Conservation (phyloP, 2,329 filamentous ascomycete genomes). For the Amphichorda felina region DNA sequence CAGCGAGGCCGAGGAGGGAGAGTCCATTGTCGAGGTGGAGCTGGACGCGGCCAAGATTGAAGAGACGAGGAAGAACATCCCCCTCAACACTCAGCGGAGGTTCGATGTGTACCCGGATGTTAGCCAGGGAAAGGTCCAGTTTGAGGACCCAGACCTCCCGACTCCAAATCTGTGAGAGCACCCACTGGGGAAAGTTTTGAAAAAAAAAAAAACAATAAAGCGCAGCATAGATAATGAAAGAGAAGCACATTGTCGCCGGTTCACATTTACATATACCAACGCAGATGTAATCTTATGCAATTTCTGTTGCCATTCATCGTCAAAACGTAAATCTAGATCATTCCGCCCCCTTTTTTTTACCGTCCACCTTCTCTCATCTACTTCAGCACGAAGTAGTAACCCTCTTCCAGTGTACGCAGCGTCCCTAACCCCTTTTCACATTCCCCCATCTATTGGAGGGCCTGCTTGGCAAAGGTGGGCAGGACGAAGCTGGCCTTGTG, state of each 20-base stretch:
- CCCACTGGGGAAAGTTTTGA: no score
- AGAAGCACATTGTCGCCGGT: no score
- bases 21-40: constrained; percentile 65
- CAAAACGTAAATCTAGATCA: no score
- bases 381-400: no score
- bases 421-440: background rate
- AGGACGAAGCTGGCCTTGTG: constrained; percentile 91
- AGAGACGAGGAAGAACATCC: constrained; percentile 71
- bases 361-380: no score
- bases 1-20: constrained; percentile 63
- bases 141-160: constrained; percentile 15
- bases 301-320: background rate
- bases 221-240: no score
- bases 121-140: constrained; percentile 42
- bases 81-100: constrained; percentile 69
- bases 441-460: constrained; percentile 29
- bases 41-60: constrained; percentile 57
- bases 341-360: no score
- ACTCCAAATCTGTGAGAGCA: no score
- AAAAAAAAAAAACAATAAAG: no score
- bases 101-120: constrained; percentile 97
- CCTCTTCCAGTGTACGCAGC: no score
- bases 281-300: background rate
- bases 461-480: constrained; percentile 85
- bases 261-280: background rate